Conservation (phyloP, 2,329 filamentous ascomycete species). For the Diaporthe sp. region DNA sequence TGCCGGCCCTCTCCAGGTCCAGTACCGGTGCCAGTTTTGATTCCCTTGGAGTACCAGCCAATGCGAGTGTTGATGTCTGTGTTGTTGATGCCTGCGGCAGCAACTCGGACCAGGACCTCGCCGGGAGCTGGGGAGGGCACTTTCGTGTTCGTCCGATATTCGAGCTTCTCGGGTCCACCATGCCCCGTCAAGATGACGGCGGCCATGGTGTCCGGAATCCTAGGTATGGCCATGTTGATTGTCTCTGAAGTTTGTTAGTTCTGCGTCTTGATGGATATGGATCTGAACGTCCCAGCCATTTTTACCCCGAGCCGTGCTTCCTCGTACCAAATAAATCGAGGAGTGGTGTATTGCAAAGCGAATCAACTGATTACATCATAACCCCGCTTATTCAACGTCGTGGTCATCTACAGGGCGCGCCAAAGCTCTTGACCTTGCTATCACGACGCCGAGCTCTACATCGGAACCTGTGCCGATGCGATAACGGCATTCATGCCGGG, state of each 20-base stretch:
- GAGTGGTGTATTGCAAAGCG: neutral
- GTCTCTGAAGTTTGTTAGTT: neutral
- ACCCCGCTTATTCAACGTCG: neutral
- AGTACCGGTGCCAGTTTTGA: neutral
- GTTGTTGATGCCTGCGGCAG: neutral
- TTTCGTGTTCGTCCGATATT: neutral
- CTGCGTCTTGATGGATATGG: too few relatives aligned
- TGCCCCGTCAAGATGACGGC: neutral
- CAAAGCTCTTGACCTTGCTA: neutral
- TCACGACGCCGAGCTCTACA: neutral
- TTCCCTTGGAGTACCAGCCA: neutral
- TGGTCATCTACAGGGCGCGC: neutral
- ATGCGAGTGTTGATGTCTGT: conserved; percentile 3
- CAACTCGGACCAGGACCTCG: neutral
- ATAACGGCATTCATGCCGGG: neutral
- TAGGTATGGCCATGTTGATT: neutral
- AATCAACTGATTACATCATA: neutral
- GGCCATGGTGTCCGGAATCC: neutral
- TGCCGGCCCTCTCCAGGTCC: neutral
- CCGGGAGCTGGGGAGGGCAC: neutral
- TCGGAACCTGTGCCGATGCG: neutral
- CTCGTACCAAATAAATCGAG: neutral
- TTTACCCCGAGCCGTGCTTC: too few relatives aligned
- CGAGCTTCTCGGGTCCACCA: neutral
- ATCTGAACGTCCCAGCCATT: too few relatives aligned